phyloP scores from a whole-genome alignment of 306 rosid genomes.

The Acmispon strigosus region DNA sequence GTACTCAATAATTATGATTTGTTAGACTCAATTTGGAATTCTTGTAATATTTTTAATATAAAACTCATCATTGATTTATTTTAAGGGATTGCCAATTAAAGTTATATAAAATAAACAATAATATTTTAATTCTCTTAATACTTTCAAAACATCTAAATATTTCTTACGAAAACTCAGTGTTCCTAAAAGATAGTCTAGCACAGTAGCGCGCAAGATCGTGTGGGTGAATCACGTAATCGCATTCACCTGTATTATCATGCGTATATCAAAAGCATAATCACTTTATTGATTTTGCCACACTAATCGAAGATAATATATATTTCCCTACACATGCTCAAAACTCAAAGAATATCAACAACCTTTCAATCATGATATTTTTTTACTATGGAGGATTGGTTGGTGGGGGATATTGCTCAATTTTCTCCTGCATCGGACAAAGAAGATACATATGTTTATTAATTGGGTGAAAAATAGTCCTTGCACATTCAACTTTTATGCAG shows the following conservation, averaged over 20 bases:
- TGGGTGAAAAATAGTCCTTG: neutral
- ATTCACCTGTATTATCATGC: constrained; percentile 18
- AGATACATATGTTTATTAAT: neutral
- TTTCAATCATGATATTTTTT: constrained; percentile 31
- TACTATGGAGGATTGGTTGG: constrained; percentile 24
- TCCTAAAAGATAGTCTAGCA: neutral
- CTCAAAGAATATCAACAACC: constrained; percentile 28
- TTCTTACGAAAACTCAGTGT: neutral
- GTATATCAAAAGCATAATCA: constrained; percentile 12
- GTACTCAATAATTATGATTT: no score
- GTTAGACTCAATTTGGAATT: no score
- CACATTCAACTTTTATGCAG: neutral
- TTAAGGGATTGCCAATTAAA: no score
- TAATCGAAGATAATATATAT: constrained; percentile 16
- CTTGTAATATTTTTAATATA: no score
- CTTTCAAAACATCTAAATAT: neutral
- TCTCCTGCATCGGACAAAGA: constrained; percentile 31
- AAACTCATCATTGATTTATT: no score
- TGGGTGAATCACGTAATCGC: constrained; percentile 28
- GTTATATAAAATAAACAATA: no score
- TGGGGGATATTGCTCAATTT: constrained; percentile 44
- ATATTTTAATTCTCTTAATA: no score
- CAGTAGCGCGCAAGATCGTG: constrained; percentile 19
- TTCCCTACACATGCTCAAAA: constrained; percentile 27
- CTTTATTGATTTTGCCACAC: constrained; percentile 30